Base-by-base conservation (phyloP, 1,139 yeast genomes). In the Blastobotrys illinoisensis region DNA sequence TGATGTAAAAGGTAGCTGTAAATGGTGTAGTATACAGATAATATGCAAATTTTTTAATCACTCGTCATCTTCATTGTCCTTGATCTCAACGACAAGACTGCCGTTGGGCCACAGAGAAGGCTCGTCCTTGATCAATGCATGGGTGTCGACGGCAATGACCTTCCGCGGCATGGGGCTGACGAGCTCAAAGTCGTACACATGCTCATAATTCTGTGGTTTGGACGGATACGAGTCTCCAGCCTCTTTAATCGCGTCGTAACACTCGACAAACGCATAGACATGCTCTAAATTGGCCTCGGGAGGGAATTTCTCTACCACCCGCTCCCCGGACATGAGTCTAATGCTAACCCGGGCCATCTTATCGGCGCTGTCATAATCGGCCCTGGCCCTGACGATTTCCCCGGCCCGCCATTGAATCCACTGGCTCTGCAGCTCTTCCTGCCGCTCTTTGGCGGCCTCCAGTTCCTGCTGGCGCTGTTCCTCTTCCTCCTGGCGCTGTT, bases 191-290 rank as follows among this genome's bases (percentile, higher is more conserved):
- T 63, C 59, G 64, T 74, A 82, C 14, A 66, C 58, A 60, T 80
- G 83, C 1, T 57, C 58, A 61, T 78, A 81, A 7, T 68, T 71
- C 3, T 56, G 63, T 1, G 83, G 82, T 58, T 57, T 51, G 20
- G 48, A 43, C 23, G 49, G 21, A 20, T 47, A 49, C 46, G 53
- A 7, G 54, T 32, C 13, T 50, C 58, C 23, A 21, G 23, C 23
- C 47, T 36, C 53, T 26, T 55, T 50, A 23, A 65, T 26, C 46
- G 61, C 57, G 40, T 62, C 57, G 49, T 67, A 64, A 56, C 74
- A 72, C 57, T 86, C 89, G 47, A 88, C 81, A 62, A 77, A 81
- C 48, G 83, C 75, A 67, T 88, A 89, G 4, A 91, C 68, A 44
- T 86, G 86, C 48, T 74, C 75, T n/a, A 85, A 66, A 0, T 82